These are phyloP conservation scores for Colletotrichum sp. DNA, from an alignment of 2,329 filamentous ascomycete species.

Conservation along the genomic window DNA sequence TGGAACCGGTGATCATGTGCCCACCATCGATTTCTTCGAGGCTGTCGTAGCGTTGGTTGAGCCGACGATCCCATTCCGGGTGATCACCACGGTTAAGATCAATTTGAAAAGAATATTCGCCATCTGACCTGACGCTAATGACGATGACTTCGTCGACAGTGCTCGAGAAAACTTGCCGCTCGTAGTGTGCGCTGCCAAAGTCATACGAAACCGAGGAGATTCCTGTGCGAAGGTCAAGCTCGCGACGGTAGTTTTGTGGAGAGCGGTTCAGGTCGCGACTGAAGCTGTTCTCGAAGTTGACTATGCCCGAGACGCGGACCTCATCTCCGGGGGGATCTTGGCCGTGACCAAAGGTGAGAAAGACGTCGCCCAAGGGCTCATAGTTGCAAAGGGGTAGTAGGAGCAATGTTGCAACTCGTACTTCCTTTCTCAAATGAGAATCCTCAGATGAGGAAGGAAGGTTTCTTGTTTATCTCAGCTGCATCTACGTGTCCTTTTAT, in stretches of 20 bases:
- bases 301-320: background rate
- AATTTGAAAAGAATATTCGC: background rate
- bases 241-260: background rate
- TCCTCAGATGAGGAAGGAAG: no score
- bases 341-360: background rate
- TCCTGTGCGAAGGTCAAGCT: background rate
- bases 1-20: constrained; percentile 29
- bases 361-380: background rate
- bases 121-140: background rate
- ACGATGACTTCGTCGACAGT: background rate
- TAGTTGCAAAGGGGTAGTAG: no score
- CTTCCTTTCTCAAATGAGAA: no score
- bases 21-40: background rate
- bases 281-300: background rate
- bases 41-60: background rate
- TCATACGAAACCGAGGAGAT: background rate
- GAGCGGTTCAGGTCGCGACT: background rate
- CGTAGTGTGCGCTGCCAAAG: background rate
- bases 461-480: no score
- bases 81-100: background rate
- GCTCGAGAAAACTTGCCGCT: background rate
- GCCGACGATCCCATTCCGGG: background rate
- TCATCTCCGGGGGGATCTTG: background rate
- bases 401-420: no score
- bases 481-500: no score